Evolutionary conservation across 2,329 filamentous ascomycete genomes (phyloP).

Genomic region (Exophiala xenobiotica): DNA sequence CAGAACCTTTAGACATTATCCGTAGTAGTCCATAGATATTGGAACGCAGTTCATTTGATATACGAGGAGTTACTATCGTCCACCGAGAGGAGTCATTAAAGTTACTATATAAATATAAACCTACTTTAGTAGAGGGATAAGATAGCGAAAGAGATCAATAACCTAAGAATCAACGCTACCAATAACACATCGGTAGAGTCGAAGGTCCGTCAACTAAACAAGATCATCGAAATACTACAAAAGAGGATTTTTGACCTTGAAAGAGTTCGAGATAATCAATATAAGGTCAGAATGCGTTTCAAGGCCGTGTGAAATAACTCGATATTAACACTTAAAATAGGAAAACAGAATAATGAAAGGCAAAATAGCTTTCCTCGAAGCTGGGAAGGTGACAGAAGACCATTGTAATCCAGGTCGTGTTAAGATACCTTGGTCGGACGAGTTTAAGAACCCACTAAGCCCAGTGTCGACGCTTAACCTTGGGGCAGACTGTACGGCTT

Average conservation of each 20-base stretch:
- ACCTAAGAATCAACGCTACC: background rate
- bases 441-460: background rate
- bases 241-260: background rate
- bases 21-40: background rate
- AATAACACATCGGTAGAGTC: background rate
- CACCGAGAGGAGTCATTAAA: background rate
- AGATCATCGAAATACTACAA: background rate
- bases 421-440: background rate
- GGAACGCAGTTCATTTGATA: slow-evolving; percentile 4
- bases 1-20: background rate
- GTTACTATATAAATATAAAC: slow-evolving; percentile 1
- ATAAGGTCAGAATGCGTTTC: background rate
- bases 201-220: background rate
- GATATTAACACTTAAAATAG: background rate
- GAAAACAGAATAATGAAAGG: background rate
- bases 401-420: background rate
- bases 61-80: slow-evolving; percentile 2
- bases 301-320: background rate
- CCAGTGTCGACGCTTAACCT: background rate
- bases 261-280: background rate
- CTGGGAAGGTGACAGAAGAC: background rate
- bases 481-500: background rate
- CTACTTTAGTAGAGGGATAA: background rate
- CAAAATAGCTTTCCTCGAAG: slow-evolving; percentile 2
- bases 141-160: background rate